A percentile compares a stretch with the other conserved stretches of the same genome.
Conservation (phyloP, 148 eudicot genomes). For the Camellia lanceoleosa region DNA sequence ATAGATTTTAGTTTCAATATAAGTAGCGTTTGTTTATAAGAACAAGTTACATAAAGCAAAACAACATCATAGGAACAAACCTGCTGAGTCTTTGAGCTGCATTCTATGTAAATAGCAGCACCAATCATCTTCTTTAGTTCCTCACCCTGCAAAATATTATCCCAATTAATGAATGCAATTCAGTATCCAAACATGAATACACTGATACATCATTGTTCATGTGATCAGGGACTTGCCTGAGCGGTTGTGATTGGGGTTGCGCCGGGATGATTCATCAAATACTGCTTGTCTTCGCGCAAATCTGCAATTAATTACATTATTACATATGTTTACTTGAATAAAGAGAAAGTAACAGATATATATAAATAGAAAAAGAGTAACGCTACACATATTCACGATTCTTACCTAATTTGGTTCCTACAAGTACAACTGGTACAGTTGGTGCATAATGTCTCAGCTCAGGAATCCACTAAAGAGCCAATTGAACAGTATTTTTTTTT, state of each 20-base stretch:
- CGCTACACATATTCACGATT: neutral
- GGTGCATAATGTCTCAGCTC: constrained; percentile 59
- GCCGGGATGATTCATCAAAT: constrained; percentile 39
- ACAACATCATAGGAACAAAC: constrained; percentile 22
- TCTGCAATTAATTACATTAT: constrained; percentile 18
- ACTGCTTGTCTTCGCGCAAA: constrained; percentile 47
- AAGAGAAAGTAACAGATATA: neutral
- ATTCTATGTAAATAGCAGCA: constrained; percentile 58
- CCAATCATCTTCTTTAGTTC: constrained; percentile 67
- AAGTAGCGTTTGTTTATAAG: neutral
- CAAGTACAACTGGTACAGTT: constrained; percentile 46
- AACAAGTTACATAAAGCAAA: neutral
- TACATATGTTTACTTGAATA: neutral
- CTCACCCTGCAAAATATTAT: constrained; percentile 44
- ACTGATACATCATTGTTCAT: neutral
- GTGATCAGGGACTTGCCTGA: constrained; percentile 27
- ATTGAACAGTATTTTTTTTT: neutral
- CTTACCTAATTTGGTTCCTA: constrained; percentile 47
- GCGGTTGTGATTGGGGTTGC: constrained; percentile 45
- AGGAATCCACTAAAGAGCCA: constrained; percentile 42
- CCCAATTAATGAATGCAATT: neutral
- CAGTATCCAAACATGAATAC: neutral
- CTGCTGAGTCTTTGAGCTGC: constrained; percentile 77
- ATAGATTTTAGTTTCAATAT: neutral
- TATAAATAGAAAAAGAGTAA: neutral